phyloP scores from a whole-genome alignment of 441 rosid species.

The Pelargonium citronellum region DNA sequence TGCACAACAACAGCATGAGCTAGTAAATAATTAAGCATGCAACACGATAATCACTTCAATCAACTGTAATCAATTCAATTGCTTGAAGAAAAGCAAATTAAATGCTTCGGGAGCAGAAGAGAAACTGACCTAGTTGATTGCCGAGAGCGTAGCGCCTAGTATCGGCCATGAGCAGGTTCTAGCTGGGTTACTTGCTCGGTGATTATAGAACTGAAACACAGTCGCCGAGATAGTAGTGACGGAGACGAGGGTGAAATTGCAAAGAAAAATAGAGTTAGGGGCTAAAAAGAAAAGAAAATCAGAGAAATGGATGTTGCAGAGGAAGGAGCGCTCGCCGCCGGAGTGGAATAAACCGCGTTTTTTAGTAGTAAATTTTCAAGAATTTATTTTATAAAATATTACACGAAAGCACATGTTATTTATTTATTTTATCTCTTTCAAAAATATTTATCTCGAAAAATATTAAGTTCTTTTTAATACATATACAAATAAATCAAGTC shows the following conservation, averaged over 20 bases:
- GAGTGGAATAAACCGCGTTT: constrained; percentile 21
- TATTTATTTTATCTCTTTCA: too few relatives aligned
- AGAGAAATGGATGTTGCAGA: background rate
- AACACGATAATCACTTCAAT: background rate
- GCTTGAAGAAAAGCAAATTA: background rate
- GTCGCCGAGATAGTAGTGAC: constrained; percentile 9
- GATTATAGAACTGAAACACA: background rate
- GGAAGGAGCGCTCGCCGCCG: constrained; percentile 24
- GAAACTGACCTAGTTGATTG: constrained; percentile 35
- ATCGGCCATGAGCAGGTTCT: constrained; percentile 43
- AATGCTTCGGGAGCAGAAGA: background rate
- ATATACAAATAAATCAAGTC: too few relatives aligned
- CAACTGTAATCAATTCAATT: background rate
- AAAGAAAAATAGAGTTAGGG: constrained; percentile 5
- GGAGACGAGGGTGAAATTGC: constrained; percentile 19
- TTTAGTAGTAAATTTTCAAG: background rate
- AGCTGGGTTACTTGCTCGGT: background rate
- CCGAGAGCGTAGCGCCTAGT: constrained; percentile 33
- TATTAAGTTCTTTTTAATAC: too few relatives aligned
- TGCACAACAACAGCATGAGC: background rate
- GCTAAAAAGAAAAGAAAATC: constrained; percentile 1
- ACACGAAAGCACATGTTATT: too few relatives aligned
- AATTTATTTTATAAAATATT: background rate
- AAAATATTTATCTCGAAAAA: too few relatives aligned
- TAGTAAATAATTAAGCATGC: background rate